phyloP scores from a whole-genome alignment of 306 rosid species.

The Pueraria montana region DNA sequence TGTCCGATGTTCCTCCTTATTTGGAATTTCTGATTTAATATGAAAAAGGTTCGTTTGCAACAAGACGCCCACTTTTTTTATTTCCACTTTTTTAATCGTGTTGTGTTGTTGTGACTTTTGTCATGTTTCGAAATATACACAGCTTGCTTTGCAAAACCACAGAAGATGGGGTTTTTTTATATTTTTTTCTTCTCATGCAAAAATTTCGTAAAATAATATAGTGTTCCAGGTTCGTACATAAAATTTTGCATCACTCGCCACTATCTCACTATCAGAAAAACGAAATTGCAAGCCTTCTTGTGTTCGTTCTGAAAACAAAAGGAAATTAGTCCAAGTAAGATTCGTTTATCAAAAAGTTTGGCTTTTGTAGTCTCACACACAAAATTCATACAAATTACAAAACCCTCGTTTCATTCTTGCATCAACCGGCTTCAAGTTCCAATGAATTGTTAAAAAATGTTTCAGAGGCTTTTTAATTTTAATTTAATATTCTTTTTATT shows the following conservation, averaged over 20 bases:
- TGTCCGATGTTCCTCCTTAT: constrained; percentile 48
- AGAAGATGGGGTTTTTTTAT: constrained; percentile 12
- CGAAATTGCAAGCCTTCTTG: not conserved
- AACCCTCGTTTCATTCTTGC: constrained; percentile 39
- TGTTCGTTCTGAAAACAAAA: constrained; percentile 13
- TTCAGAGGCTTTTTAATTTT: constrained; percentile 18
- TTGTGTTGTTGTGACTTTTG: constrained; percentile 30
- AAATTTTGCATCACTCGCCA: not conserved
- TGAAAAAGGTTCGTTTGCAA: constrained; percentile 23
- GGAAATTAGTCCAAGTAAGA: not conserved
- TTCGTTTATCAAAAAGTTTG: not conserved
- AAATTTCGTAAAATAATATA: not conserved
- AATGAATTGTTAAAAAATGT: constrained; percentile 45
- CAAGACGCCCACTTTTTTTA: constrained; percentile 35
- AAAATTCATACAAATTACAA: not conserved
- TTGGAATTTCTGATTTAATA: constrained; percentile 48
- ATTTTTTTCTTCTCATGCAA: not conserved
- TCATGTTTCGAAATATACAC: constrained; percentile 9
- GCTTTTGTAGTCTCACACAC: not conserved
- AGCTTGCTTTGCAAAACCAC: constrained; percentile 7
- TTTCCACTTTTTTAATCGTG: constrained; percentile 2
- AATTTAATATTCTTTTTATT: constrained; percentile 14
- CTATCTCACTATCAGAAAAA: not conserved
- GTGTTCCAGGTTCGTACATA: not conserved
- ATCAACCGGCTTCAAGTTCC: constrained; percentile 62